These are phyloP conservation scores for Aureobasidium sp. DNA, from an alignment of 2,329 filamentous ascomycete genomes.

Conservation along the genomic window DNA sequence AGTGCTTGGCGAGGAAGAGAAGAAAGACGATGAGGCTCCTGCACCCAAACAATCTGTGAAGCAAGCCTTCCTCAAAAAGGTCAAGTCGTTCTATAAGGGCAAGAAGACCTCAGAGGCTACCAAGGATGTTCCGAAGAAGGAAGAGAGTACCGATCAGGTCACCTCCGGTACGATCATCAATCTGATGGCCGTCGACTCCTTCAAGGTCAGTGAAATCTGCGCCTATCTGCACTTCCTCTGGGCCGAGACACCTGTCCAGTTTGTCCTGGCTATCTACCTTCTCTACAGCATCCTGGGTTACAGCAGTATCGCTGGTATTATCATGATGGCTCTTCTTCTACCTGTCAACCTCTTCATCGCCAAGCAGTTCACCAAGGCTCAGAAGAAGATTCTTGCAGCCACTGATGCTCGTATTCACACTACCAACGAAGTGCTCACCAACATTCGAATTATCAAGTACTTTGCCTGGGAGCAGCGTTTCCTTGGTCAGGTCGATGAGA, in stretches of 20 bases:
- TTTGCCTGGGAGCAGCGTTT: constrained; percentile 98
- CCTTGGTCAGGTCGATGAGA: constrained; percentile 77
- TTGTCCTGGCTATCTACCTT: constrained; percentile 69
- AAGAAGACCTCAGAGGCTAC: constrained; percentile 48
- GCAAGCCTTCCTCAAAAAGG: constrained; percentile 36
- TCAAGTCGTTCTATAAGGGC: constrained; percentile 47
- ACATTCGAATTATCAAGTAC: constrained; percentile 98
- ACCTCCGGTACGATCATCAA: constrained; percentile 99
- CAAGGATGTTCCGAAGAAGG: constrained; percentile 29
- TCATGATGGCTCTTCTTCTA: constrained; percentile 80
- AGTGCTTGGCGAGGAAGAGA: constrained; percentile 52
- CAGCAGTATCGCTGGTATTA: constrained; percentile 87
- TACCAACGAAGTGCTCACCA: constrained; percentile 93
- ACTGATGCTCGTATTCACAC: constrained; percentile 94
- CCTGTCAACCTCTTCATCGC: constrained; percentile 88
- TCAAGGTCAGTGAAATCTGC: constrained; percentile 93
- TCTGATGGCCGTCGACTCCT: constrained; percentile 97
- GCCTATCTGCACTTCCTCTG: constrained; percentile 95
- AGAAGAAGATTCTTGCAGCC: constrained; percentile 83
- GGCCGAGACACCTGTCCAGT: constrained; percentile 81
- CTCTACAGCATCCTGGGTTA: constrained; percentile 86
- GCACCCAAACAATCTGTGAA: constrained; percentile 21
- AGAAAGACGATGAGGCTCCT: constrained; percentile 34
- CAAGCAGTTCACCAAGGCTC: constrained; percentile 72
- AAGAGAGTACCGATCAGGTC: constrained; percentile 56